Evolutionary conservation across 1,139 yeast species (phyloP).

Genomic region (Sugiyamaella grinbergsii): DNA sequence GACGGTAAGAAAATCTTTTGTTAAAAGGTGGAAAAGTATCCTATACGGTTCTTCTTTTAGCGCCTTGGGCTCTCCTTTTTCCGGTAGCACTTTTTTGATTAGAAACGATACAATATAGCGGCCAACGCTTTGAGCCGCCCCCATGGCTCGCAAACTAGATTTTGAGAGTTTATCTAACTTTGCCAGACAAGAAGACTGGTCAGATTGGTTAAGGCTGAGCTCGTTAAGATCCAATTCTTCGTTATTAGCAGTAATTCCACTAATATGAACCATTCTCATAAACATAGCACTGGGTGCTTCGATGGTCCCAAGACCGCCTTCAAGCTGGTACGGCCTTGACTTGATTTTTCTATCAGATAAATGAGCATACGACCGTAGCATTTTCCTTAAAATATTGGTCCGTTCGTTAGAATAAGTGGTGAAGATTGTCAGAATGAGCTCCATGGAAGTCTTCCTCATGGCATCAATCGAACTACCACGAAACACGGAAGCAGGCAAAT

Average conservation of each 20-base stretch:
- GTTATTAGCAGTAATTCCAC: conserved; percentile 31
- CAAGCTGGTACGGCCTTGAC: conserved; percentile 50
- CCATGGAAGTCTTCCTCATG: conserved; percentile 44
- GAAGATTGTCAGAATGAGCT: conserved; percentile 51
- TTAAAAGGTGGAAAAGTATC: conserved; percentile 50
- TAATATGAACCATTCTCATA: conserved; percentile 50
- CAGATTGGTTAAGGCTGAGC: neutral
- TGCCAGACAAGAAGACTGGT: neutral
- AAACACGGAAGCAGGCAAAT: neutral
- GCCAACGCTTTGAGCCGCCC: neutral
- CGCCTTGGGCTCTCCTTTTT: conserved; percentile 14
- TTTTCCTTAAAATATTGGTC: conserved; percentile 59
- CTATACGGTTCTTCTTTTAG: conserved; percentile 35
- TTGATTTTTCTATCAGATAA: conserved; percentile 49
- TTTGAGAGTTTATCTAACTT: neutral
- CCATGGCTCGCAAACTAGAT: neutral
- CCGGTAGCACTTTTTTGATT: conserved; percentile 14
- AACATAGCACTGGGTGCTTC: conserved; percentile 53
- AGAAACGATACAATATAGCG: conserved; percentile 10
- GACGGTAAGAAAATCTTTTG: conserved; percentile 57
- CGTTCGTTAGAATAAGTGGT: conserved; percentile 54
- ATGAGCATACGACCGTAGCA: conserved; percentile 54
- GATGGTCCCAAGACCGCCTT: conserved; percentile 49
- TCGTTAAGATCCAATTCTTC: neutral
- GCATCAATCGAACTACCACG: conserved; percentile 37